Evolutionary conservation across 306 rosid genomes (phyloP).

Genomic region (Cyamopsis tetragonoloba): DNA sequence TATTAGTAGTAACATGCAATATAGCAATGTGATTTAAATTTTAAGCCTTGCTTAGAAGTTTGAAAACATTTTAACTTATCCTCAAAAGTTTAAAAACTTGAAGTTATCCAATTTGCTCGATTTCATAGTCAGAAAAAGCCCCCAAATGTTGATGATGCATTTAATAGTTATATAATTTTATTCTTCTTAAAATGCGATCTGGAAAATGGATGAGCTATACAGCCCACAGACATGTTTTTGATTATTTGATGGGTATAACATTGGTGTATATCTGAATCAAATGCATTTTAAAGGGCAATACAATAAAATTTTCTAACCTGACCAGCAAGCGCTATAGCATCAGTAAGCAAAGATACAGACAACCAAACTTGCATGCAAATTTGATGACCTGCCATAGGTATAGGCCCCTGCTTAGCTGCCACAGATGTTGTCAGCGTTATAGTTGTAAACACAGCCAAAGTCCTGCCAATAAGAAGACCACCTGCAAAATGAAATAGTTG

Average conservation of each 20-base stretch:
- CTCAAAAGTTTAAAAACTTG: neutral
- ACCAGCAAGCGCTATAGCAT: slow-evolving; percentile 94
- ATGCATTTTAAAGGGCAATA: neutral
- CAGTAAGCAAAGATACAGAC: slow-evolving; percentile 85
- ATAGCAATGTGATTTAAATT: neutral
- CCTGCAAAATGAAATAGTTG: slow-evolving; percentile 45
- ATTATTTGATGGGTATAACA: neutral
- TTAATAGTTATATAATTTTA: neutral
- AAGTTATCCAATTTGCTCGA: neutral
- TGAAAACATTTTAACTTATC: neutral
- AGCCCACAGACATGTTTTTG: slow-evolving; percentile 1
- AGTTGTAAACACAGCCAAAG: slow-evolving; percentile 74
- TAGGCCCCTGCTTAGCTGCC: slow-evolving; percentile 88
- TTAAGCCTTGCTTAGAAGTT: neutral
- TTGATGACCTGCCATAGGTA: slow-evolving; percentile 92
- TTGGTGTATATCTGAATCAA: slow-evolving; percentile 7
- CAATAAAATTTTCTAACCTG: slow-evolving; percentile 54
- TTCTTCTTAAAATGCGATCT: neutral
- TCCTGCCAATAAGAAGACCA: slow-evolving; percentile 80
- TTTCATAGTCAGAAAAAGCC: slow-evolving; percentile 3
- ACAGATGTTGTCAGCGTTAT: slow-evolving; percentile 77
- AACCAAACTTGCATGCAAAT: slow-evolving; percentile 87
- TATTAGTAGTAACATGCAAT: neutral
- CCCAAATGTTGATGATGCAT: neutral
- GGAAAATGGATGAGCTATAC: slow-evolving; percentile 11